Percentiles rank a stretch among this genome's conserved stretches.
phyloP scores from a whole-genome alignment of 192 early-diverging fungal species.

The Coemansia guatemalensis region DNA sequence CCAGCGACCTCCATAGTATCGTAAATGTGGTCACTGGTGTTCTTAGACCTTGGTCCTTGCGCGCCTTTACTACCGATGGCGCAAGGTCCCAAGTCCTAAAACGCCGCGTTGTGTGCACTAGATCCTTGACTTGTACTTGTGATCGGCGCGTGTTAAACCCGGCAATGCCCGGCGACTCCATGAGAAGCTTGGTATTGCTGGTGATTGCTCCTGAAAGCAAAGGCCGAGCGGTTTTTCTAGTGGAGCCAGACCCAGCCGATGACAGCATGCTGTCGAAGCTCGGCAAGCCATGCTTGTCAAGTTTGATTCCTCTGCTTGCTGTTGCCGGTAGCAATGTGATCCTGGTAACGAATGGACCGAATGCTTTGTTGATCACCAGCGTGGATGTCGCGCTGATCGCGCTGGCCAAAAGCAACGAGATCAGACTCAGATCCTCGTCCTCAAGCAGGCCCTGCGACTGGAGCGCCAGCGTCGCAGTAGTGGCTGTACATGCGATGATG shows the following conservation, averaged over 20 bases:
- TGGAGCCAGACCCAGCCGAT: background rate
- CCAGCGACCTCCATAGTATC: constrained; percentile 42
- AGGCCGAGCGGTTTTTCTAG: background rate
- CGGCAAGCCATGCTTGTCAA: constrained; percentile 39
- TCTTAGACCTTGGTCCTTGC: constrained; percentile 7
- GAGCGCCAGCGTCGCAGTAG: constrained; percentile 10
- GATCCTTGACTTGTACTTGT: constrained; percentile 23
- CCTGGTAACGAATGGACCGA: constrained; percentile 50
- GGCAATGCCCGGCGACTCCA: constrained; percentile 42
- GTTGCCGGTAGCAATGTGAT: constrained; percentile 27
- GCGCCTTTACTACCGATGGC: constrained; percentile 4
- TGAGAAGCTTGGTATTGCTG: constrained; percentile 30
- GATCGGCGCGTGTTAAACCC: constrained; percentile 33
- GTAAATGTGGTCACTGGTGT: constrained; percentile 39
- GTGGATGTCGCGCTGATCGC: constrained; percentile 42
- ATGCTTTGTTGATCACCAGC: constrained; percentile 26
- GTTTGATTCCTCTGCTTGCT: constrained; percentile 1
- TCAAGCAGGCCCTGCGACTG: constrained; percentile 22
- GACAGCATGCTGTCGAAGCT: constrained; percentile 48
- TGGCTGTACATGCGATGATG: constrained; percentile 34
- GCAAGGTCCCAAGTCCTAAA: constrained; percentile 49
- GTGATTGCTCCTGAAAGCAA: constrained; percentile 22
- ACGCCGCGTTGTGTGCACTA: constrained; percentile 20
- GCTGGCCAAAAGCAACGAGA: constrained; percentile 36
- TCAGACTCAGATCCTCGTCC: constrained; percentile 22